Evolutionary conservation across 257 asterid species (phyloP).

Genomic region (Primulina huaijiensis): DNA sequence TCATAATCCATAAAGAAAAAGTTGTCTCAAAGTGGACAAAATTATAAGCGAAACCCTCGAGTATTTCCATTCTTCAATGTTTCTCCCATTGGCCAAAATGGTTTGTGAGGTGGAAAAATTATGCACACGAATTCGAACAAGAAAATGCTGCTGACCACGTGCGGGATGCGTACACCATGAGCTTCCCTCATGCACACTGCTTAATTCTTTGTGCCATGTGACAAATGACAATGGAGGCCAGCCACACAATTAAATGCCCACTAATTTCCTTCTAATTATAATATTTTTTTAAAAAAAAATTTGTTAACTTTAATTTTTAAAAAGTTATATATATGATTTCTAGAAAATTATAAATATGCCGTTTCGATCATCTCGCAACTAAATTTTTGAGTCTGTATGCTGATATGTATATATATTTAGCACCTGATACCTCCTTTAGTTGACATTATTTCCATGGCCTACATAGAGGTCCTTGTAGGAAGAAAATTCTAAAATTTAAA

Average conservation of each 20-base stretch:
- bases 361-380: neutral
- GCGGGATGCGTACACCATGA: constrained; percentile 19
- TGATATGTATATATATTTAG: neutral
- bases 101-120: constrained; percentile 19
- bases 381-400: neutral
- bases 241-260: neutral
- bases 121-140: constrained; percentile 24
- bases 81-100: neutral
- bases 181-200: constrained; percentile 26
- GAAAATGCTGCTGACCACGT: constrained; percentile 24
- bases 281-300: too few relatives aligned
- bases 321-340: too few relatives aligned
- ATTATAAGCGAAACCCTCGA: too few relatives aligned
- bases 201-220: neutral
- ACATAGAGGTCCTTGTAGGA: neutral
- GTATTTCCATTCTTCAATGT: too few relatives aligned
- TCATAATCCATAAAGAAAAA: too few relatives aligned
- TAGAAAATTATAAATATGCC: neutral
- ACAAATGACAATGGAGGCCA: neutral
- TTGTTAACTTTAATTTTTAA: neutral
- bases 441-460: constrained; percentile 9
- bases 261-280: neutral
- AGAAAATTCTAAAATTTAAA: neutral
- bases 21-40: too few relatives aligned
- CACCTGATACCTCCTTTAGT: neutral